Evolutionary conservation across 176 grass and related monocot species (phyloP).

Genomic region (Elymus sibiricus): DNA sequence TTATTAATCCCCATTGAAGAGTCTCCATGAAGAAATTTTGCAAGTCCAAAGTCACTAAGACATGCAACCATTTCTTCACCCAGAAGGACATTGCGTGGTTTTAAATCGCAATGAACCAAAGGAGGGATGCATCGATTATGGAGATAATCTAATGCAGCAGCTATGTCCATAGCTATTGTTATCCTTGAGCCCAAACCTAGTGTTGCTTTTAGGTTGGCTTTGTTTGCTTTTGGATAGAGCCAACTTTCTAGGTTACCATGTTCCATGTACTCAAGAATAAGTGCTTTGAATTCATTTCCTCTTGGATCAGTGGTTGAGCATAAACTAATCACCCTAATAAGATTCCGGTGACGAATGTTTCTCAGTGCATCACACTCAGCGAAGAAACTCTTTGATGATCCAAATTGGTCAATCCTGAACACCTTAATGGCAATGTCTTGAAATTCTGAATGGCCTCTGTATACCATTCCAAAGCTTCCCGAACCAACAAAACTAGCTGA

Average conservation of each 20-base stretch:
- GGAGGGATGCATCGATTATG: not conserved
- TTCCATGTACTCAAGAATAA: not conserved
- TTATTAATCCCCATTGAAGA: not conserved
- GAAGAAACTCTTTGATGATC: not conserved
- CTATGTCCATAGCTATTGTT: not conserved
- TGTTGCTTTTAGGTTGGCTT: not conserved
- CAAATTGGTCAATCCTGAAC: not conserved
- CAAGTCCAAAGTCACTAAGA: not conserved
- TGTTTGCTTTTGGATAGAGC: not conserved
- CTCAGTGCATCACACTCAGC: not conserved
- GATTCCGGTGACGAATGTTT: not conserved
- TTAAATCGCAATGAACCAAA: not conserved
- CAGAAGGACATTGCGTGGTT: not conserved
- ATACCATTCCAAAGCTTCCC: not conserved
- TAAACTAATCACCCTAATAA: not conserved
- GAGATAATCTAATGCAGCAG: not conserved
- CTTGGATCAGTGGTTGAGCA: not conserved
- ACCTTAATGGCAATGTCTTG: not conserved
- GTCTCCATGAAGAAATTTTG: not conserved
- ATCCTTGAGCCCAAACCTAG: not conserved
- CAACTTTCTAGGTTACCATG: not conserved
- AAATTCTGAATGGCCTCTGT: not conserved
- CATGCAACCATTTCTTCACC: not conserved
- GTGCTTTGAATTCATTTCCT: slow-evolving; percentile 1
- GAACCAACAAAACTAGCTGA: not conserved